These are phyloP conservation scores for Capsicum baccatum DNA, from an alignment of 257 asterid species.

Conservation along the genomic window DNA sequence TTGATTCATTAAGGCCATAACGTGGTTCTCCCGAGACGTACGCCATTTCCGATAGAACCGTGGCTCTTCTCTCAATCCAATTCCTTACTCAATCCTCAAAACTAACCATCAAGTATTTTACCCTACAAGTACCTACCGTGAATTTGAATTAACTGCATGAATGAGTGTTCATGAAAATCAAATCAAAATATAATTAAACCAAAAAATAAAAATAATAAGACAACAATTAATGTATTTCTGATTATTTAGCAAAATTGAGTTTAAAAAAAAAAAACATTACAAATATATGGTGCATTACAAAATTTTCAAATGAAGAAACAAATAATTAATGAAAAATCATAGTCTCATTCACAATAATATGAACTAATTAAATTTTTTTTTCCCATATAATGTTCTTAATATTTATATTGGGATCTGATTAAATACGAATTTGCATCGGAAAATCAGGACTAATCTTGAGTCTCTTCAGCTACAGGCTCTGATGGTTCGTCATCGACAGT, in stretches of 20 bases:
- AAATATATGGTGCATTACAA: background rate
- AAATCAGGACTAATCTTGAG: background rate
- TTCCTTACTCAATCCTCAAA: background rate
- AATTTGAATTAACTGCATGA: background rate
- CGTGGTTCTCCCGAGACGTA: no score
- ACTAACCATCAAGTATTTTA: background rate
- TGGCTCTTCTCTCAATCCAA: no score
- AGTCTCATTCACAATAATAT: background rate
- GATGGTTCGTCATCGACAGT: background rate
- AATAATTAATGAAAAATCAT: background rate
- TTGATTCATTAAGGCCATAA: background rate
- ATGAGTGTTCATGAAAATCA: no score
- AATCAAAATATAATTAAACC: background rate
- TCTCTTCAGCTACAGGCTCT: background rate
- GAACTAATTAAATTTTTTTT: background rate
- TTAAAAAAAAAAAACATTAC: background rate
- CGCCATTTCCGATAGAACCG: no score
- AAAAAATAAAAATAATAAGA: background rate
- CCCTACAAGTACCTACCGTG: no score
- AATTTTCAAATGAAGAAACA: background rate
- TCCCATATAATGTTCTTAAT: no score
- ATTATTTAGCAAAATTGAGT: constrained; percentile 4
- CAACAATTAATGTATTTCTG: background rate
- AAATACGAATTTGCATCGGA: background rate
- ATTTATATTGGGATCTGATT: background rate